Evolutionary conservation across 306 rosid genomes (phyloP).

Genomic region (Rosa rugosa): DNA sequence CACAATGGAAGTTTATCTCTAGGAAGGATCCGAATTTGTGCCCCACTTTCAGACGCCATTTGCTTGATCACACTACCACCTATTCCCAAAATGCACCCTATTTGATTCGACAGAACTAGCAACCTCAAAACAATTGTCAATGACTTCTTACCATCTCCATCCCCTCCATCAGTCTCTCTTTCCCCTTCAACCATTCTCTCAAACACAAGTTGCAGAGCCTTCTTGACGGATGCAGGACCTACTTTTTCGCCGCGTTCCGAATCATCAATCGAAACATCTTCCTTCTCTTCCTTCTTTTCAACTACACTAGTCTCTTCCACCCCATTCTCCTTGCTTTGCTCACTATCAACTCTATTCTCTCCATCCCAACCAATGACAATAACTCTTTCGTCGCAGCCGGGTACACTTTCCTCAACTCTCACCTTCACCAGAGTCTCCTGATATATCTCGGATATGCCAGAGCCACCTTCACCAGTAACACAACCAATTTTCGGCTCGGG

Average conservation of each 20-base stretch:
- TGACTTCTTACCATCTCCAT: slow-evolving; percentile 41
- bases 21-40: slow-evolving; percentile 84
- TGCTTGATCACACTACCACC: slow-evolving; percentile 89
- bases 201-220: slow-evolving; percentile 64
- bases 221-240: slow-evolving; percentile 39
- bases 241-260: slow-evolving; percentile 25
- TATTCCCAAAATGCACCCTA: slow-evolving; percentile 88
- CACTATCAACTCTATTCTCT: slow-evolving; percentile 9
- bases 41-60: slow-evolving; percentile 87
- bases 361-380: slow-evolving; percentile 36
- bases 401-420: slow-evolving; percentile 64
- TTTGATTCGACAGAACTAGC: slow-evolving; percentile 72
- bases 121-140: slow-evolving; percentile 54
- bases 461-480: slow-evolving; percentile 68
- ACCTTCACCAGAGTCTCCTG: slow-evolving; percentile 62
- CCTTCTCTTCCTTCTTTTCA: slow-evolving; percentile 1
- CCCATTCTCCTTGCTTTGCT: slow-evolving; percentile 45
- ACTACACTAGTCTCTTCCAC: slow-evolving; percentile 36
- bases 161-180: slow-evolving; percentile 41
- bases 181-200: slow-evolving; percentile 64
- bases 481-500: slow-evolving; percentile 53
- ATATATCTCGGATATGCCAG: slow-evolving; percentile 53
- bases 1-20: slow-evolving; percentile 78
- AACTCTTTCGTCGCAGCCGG: slow-evolving; percentile 80
- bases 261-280: slow-evolving; percentile 28